These are phyloP conservation scores for Plantago ovata DNA, from an alignment of 257 asterid species.

Conservation along the genomic window DNA sequence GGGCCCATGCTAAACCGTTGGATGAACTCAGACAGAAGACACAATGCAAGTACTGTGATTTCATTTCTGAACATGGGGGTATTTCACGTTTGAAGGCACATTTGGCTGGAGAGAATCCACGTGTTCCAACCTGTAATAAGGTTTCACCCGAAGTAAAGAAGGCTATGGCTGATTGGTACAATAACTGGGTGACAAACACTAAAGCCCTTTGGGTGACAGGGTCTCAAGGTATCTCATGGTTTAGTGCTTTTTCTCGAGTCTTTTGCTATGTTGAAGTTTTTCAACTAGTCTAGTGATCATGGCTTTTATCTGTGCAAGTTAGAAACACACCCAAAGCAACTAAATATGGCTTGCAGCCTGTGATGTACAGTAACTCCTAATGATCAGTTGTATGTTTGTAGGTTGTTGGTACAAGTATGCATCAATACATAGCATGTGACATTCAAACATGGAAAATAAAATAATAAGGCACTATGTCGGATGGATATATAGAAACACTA, in stretches of 20 bases:
- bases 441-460: too few relatives aligned
- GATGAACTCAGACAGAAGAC: conserved; percentile 46
- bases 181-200: conserved; percentile 34
- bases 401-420: too few relatives aligned
- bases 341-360: background rate
- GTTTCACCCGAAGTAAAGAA: conserved; percentile 41
- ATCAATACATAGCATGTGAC: too few relatives aligned
- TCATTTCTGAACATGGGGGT: conserved; percentile 50
- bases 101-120: conserved; percentile 49
- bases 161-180: conserved; percentile 42
- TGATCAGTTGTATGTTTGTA: too few relatives aligned
- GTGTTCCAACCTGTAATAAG: conserved; percentile 38
- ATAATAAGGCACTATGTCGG: too few relatives aligned
- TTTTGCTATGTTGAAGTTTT: too few relatives aligned
- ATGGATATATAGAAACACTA: too few relatives aligned
- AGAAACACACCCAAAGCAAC: background rate
- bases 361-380: too few relatives aligned
- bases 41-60: conserved; percentile 53
- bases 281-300: background rate
- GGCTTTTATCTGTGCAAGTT: background rate
- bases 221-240: conserved; percentile 33
- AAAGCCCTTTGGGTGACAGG: conserved; percentile 43
- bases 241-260: too few relatives aligned
- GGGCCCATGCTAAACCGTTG: conserved; percentile 48
- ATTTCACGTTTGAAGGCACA: conserved; percentile 64